Base-by-base conservation (phyloP, 148 eudicot genomes). In the Suaeda aralocaspica region DNA sequence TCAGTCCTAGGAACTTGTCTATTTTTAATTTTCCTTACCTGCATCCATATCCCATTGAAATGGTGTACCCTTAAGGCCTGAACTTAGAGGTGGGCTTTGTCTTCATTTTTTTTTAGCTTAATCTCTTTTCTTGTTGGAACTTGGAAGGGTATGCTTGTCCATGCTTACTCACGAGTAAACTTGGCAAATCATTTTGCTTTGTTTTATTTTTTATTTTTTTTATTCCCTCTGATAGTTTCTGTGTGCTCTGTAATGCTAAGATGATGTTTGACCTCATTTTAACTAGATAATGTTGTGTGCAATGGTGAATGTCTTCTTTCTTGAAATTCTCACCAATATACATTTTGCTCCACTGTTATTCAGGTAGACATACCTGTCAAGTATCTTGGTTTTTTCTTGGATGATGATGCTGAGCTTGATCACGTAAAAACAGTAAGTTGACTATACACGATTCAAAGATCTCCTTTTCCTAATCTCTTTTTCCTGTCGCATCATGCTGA, bases 341-440 rank as follows among this genome's bases (percentile, higher is more conserved):
- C 49, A 48, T 56, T 18, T 71, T 56, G 5, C 49, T 24, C 68
- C 29, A n/a, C 52, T 61, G 42, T 73, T 65, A 9, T 78, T 65
- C 84, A 94, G 97, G 97, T 91, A 9, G 99, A 94, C 67, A 91
- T 94, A 60, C 86, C 99, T 34, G 62, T 94, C 60, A 91, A 94
- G 81, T 94, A 94, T 78, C 99, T 94, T 61, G 92, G 99, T 13
- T 94, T 94, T 79, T 94, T 91, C 88, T 78, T 94, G 79, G 99
- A 94, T 18, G 99, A 94, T 80, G 99, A 94, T 86, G 90, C 69
- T 64, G 96, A 94, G 72, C 96, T 87, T 25, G 97, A 94, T 70
- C 86, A 81, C 56, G 89, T 91, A 58, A 82, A 81, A 74, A 86
- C 66, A 82, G 99, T 94, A 70, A 79, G 85, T 56, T 18, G 30